Evolutionary conservation across 768 basidiomycete genomes (phyloP).

Genomic region (Hygrocybe punicea): DNA sequence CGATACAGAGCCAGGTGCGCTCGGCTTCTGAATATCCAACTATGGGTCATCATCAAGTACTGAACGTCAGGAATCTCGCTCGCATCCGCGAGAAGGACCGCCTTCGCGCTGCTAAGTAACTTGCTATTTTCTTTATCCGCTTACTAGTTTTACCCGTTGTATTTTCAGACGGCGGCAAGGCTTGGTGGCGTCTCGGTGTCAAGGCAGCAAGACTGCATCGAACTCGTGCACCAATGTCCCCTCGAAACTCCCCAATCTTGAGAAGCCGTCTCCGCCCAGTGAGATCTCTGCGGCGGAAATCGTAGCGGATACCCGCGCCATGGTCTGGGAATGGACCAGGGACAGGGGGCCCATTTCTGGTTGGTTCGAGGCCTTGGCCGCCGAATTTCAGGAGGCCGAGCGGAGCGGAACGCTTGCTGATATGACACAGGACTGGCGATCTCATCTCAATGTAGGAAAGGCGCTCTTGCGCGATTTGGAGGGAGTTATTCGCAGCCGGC

Average conservation of each 20-base stretch:
- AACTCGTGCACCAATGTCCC: background rate
- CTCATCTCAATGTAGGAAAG: background rate
- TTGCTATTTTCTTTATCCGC: background rate
- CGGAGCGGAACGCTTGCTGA: background rate
- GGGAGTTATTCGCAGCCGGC: background rate
- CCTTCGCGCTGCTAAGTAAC: background rate
- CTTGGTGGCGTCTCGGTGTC: background rate
- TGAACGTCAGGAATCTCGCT: background rate
- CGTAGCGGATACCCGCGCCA: background rate
- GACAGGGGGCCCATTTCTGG: background rate
- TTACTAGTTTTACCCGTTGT: background rate
- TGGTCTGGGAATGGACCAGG: conserved; percentile 2
- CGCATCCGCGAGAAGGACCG: background rate
- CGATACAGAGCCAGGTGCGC: background rate
- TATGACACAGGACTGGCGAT: background rate
- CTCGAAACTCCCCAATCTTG: background rate
- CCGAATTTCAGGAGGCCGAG: background rate
- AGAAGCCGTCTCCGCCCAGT: background rate
- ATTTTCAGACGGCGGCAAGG: no score
- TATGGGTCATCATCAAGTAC: background rate
- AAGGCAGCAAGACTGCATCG: background rate
- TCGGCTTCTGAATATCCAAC: background rate
- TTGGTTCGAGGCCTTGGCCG: background rate
- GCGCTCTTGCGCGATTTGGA: background rate
- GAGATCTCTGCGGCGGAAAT: background rate